Evolutionary conservation across 805 yeast genomes (phyloP), one percentile per base, ranked within the genome.

Genomic region (Wickerhamomyces bovis): DNA sequence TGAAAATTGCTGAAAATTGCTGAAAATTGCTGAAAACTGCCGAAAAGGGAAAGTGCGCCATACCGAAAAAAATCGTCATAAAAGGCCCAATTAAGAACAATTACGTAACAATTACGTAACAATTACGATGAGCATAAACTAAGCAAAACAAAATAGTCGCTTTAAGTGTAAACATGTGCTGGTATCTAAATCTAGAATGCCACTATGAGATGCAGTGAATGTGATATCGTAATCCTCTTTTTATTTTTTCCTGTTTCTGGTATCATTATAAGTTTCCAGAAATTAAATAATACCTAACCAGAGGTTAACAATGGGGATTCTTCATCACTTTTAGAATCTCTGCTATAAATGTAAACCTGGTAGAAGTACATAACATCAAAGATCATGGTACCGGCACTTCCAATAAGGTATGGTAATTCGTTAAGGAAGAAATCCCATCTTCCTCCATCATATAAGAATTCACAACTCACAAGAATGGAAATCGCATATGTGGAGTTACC

Each of bases 341-440:
- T 56, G 12, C 20, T 9, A 47, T 68, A 69, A 7, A 65, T 33
- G 63, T 67, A 67, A 40, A 77, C 65, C 58, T 85, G 94, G 60
- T 80, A 81, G 56, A 84, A 82, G 60, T 83, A 84, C 4, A 78
- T 66, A 35, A 81, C 50, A 62, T 90, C 97, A 63, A 90, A 89
- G 3, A 80, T 53, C 18, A 89, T 75, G 0, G 97, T 89, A 8
- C 97, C 97, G 0, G 88, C 76, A 53, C 94, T 82, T 1, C 97
- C 97, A 22, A 89, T 58, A 28, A 92, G 72, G 59, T 83, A 90
- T 0, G 97, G 96, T 44, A 88, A 61, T 57, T 89, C 96, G 41
- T 78, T 81, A 53, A 68, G 53, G 23, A 89, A 64, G 58, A 85
- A 90, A 8, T 53, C 66, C 45, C 53, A 54, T 53, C 67, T 69